phyloP scores from a whole-genome alignment of 805 yeast genomes.

The Candida khao-thaluensis region DNA sequence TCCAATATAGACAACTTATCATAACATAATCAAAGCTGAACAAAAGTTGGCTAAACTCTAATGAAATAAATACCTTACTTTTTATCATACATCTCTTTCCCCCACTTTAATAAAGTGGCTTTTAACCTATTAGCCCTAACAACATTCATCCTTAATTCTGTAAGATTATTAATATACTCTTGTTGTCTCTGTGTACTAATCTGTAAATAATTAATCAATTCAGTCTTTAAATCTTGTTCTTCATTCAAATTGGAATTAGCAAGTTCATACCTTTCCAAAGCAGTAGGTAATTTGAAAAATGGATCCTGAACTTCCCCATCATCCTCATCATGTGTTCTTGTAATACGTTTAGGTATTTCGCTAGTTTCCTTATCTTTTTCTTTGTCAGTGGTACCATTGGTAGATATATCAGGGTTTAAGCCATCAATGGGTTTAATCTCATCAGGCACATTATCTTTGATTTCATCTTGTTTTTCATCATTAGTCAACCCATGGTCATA shows the following conservation, averaged over 20 bases:
- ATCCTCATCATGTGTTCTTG: constrained; percentile 11
- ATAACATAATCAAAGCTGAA: too few relatives aligned
- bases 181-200: constrained; percentile 53
- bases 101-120: constrained; percentile 74
- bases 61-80: too few relatives aligned
- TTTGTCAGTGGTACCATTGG: constrained; percentile 13
- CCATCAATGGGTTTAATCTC: constrained; percentile 12
- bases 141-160: constrained; percentile 70
- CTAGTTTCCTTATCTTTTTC: constrained; percentile 1
- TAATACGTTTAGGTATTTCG: constrained; percentile 10
- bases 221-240: constrained; percentile 51
- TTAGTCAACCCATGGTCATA: constrained; percentile 61
- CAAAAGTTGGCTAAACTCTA: too few relatives aligned
- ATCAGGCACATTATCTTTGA: constrained; percentile 15
- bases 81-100: constrained; percentile 70
- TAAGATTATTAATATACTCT: constrained; percentile 79
- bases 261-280: constrained; percentile 25
- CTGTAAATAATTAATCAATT: constrained; percentile 41
- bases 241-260: constrained; percentile 19
- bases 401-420: background rate
- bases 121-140: constrained; percentile 77
- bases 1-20: too few relatives aligned
- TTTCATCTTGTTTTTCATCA: constrained; percentile 12
- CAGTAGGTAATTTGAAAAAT: constrained; percentile 56
- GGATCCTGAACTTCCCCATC: constrained; percentile 31